phyloP scores from a whole-genome alignment of 345 rosid species.

The Balakata baccata region DNA sequence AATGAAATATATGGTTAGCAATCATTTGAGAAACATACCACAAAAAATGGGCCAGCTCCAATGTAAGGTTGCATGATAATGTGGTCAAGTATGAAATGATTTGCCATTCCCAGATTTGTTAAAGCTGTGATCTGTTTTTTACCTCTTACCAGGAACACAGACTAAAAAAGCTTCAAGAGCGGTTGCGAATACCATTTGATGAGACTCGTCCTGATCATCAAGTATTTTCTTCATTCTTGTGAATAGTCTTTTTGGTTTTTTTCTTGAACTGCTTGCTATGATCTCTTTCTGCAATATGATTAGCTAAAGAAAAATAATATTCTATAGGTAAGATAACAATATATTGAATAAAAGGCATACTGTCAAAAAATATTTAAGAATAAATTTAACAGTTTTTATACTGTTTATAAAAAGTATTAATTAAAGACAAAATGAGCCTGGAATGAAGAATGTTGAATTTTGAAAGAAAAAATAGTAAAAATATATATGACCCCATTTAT shows the following conservation, averaged over 20 bases:
- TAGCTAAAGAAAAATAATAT: neutral
- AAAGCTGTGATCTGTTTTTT: conserved; percentile 1
- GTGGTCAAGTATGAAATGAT: too few relatives aligned
- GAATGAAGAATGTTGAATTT: neutral
- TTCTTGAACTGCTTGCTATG: neutral
- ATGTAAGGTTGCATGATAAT: too few relatives aligned
- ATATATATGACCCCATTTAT: too few relatives aligned
- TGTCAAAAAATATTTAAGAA: neutral
- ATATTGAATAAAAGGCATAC: neutral
- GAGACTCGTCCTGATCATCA: conserved; percentile 86
- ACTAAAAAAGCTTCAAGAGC: conserved; percentile 75
- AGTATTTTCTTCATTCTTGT: conserved; percentile 38
- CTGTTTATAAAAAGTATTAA: neutral
- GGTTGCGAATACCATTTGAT: conserved; percentile 67
- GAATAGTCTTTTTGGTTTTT: neutral
- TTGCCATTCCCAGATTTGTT: too few relatives aligned
- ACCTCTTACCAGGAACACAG: conserved; percentile 55
- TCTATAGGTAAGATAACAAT: neutral
- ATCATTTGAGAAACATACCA: too few relatives aligned
- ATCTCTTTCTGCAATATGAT: neutral
- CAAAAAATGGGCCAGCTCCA: too few relatives aligned
- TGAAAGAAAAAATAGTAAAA: neutral
- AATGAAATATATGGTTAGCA: too few relatives aligned
- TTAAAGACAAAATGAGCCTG: too few relatives aligned
- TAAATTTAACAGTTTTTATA: too few relatives aligned